phyloP scores from a whole-genome alignment of 441 rosid genomes.

The Mallotus japonicus region DNA sequence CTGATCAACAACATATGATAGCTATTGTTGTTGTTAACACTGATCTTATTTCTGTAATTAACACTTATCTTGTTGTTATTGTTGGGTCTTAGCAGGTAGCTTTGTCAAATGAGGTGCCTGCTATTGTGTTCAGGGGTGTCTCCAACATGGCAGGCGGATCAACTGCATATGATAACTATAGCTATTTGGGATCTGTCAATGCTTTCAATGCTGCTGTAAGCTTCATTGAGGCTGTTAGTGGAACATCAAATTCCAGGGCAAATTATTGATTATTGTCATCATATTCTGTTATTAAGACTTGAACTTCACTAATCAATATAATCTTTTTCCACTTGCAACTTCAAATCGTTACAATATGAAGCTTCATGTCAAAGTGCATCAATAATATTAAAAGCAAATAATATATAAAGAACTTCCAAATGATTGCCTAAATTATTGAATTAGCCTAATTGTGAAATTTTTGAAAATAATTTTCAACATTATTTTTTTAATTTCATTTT shows the following conservation, averaged over 20 bases:
- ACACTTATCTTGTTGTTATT: not conserved
- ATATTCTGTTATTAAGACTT: not conserved
- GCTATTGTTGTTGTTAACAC: no score
- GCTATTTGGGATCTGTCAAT: constrained; percentile 4
- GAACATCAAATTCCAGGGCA: not conserved
- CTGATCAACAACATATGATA: no score
- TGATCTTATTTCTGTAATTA: no score
- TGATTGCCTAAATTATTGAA: no score
- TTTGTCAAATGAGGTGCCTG: not conserved
- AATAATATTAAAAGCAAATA: no score
- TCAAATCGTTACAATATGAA: no score
- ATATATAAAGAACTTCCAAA: no score
- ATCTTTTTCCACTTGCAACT: no score
- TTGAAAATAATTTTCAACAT: no score
- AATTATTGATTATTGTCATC: not conserved
- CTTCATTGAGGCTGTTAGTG: not conserved
- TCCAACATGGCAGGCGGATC: constrained; percentile 19
- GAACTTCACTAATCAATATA: not conserved
- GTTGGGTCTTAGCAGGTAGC: constrained; percentile 7
- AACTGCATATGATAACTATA: not conserved
- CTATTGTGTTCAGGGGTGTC: constrained; percentile 9
- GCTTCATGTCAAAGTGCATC: no score
- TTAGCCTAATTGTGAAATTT: no score
- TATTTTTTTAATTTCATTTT: no score
- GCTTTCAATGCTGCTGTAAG: not conserved